Conservation (phyloP, 192 early-diverging fungal species). For the Phlyctochytrium bullatum region DNA sequence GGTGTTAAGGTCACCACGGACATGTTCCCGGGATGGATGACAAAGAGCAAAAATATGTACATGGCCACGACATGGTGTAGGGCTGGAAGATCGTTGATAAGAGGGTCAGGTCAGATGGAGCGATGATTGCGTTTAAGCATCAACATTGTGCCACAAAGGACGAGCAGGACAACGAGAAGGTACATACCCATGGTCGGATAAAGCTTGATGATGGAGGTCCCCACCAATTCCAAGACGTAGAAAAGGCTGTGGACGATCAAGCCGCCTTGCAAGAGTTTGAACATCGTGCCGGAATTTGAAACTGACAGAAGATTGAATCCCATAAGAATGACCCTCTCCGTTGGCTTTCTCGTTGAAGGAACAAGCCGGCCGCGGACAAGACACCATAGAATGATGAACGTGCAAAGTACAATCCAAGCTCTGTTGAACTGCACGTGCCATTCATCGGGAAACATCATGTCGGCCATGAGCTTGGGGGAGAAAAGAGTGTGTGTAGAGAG, state of each 20-base stretch:
- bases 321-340: background rate
- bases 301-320: background rate
- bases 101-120: too few relatives aligned
- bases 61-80: background rate
- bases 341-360: background rate
- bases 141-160: too few relatives aligned
- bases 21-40: background rate
- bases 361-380: background rate
- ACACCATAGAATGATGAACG: background rate
- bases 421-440: background rate
- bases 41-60: background rate
- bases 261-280: background rate
- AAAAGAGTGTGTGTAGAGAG: too few relatives aligned
- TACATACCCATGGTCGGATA: background rate
- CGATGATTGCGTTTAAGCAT: too few relatives aligned
- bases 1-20: background rate
- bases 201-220: background rate
- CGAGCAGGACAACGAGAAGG: background rate
- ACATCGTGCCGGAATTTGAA: background rate
- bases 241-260: background rate
- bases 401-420: background rate
- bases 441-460: background rate
- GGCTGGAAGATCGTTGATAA: too few relatives aligned
- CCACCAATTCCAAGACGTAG: background rate
- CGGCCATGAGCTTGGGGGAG: background rate